Evolutionary conservation across 148 eudicot genomes (phyloP), one percentile per base, ranked within the genome.

Genomic region (Rhododendron kiyosumense): DNA sequence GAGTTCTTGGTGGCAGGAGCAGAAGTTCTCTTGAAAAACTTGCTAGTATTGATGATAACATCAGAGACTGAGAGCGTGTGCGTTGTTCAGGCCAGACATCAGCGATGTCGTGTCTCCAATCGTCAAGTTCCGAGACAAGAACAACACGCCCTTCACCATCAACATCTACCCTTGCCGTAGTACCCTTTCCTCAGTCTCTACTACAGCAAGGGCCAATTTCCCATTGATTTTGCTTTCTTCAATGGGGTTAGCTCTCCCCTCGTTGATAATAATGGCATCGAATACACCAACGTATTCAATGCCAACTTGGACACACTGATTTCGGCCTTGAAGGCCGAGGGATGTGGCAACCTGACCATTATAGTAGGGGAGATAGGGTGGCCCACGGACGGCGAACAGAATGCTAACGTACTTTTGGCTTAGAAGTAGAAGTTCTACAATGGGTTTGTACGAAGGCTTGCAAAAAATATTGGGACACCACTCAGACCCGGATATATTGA

Each of bases 91-190:
- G 75, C 11, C 93, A 10, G 95, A 96, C 38, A 92, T 96, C 30
- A 34, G 38, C 3, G 93, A 46, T 15, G 89, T 86, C 65, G 90
- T 95, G 95, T 90, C 90, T 43, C 87, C 93, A 74, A 92, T 95
- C 3, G 94, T 95, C 59, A 88, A 92, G 52, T 94, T 92, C 78
- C 76, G 95, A 24, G 74, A 86, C 90, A 86, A 92, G 86, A 95
- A 96, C 89, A 90, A 92, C 0, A 95, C 98, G 0, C 98, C 99
- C 8, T 96, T 96, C 85, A 92, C 92, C 0, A 93, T 96, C 9
- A 96, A 96, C 69, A 96, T 96, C 69, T 94, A 96, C 88, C 99
- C 99, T 45, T 96, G n/a, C n/a, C n/a, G n/a, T n/a, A n/a, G n/a
- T n/a, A n/a, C n/a, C 99, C 99, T 45, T 96, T 94, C 87, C 92